Conservation (phyloP, 2,329 filamentous ascomycete species). For the Dryadomyces quercivorus region DNA sequence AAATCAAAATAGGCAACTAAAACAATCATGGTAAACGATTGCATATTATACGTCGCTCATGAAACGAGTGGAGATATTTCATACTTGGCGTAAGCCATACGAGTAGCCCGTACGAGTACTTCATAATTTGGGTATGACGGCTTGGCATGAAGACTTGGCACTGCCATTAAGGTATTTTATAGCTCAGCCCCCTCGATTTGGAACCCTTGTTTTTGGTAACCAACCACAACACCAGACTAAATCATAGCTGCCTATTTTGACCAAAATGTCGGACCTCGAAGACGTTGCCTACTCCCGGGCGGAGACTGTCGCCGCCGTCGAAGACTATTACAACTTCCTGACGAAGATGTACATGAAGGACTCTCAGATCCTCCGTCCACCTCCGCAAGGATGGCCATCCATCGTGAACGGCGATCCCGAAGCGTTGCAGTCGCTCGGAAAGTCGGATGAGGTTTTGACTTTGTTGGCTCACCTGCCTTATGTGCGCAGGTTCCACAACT, state of each 20-base stretch:
- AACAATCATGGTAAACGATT: background rate
- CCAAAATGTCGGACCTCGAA: background rate
- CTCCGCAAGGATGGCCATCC: background rate
- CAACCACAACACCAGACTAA: background rate
- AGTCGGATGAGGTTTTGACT: background rate
- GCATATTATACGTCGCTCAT: too few relatives aligned
- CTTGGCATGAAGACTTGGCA: background rate
- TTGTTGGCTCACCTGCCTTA: background rate
- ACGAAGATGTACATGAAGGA: background rate
- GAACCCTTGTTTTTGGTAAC: background rate
- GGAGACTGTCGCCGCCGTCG: background rate
- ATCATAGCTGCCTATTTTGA: background rate
- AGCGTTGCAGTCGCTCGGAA: background rate
- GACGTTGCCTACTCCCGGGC: background rate
- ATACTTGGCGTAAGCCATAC: background rate
- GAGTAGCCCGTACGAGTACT: too few relatives aligned
- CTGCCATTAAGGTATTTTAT: background rate
- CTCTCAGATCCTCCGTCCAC: background rate
- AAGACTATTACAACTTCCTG: background rate
- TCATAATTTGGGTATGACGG: background rate
- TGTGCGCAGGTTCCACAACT: background rate
- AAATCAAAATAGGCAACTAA: background rate
- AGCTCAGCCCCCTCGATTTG: background rate
- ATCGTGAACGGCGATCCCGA: background rate
- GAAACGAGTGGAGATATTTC: background rate